Evolutionary conservation across 768 basidiomycete genomes (phyloP), one percentile per base, ranked within the genome.

Genomic region (Lactarius trivialis): DNA sequence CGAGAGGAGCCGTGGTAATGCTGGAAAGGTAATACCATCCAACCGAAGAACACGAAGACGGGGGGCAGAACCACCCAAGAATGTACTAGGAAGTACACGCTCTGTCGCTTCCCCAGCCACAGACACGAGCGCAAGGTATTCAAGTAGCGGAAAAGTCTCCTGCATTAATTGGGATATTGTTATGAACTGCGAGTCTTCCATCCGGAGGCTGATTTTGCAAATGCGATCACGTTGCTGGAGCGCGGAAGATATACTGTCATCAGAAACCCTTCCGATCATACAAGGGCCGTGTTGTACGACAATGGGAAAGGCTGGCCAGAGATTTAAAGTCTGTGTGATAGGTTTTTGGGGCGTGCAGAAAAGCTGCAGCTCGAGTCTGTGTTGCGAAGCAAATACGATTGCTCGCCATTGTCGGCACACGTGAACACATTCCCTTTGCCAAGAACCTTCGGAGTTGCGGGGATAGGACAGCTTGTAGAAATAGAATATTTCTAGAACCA

Each of bases 161-260:
- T 48, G 43, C 33, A 37, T 7, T 19, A 48, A 2, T 26, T 41
- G 4, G 24, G 17, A 43, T 28, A 60, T 7, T n/a, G 7, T 54
- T 1, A 8, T 32, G 14, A 19, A 34, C 4, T 36, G 43, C 24
- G 41, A 3, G 43, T 9, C 1, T 36, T 3, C 3, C 8, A 45
- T 11, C 4, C 15, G 5, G 32, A 60, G 39, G 2, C n/a, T 24
- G 7, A 60, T 17, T 49, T 48, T 24, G 34, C 36, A 49, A 2
- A 60, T 8, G 53, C 60, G 60, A 32, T 54, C 60, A 21, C 19
- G 26, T 34, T 60, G 32, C 21, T 49, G 43, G 11, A 60, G 60
- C 9, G 33, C 26, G 15, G 52, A 41, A 6, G 43, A n/a, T 17
- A 48, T 28, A 12, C 48, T 36, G 15, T 33, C 21, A 7, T 33